Base-by-base conservation (phyloP, 2,329 filamentous ascomycete genomes). In the Byssochlamys sp. region DNA sequence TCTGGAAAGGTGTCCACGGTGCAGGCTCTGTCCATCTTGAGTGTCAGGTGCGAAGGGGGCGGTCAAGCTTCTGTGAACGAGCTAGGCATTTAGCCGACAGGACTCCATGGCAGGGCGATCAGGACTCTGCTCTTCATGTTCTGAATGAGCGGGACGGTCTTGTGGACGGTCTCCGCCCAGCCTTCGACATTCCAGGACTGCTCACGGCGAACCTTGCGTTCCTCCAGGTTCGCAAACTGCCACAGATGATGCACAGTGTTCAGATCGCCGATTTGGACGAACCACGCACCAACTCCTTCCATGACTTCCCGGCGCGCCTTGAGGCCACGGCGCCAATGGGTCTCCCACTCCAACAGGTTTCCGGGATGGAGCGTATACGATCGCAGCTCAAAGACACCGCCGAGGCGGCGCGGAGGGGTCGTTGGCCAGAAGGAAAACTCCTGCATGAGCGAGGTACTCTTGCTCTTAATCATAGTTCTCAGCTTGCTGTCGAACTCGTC, bases 361-460 rank as follows among this genome's bases (percentile, higher is more conserved):
- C 94, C 94, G 0, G 94, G 94, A 71, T 96, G 90, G 25, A 99
- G 82, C 4, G 91, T 96, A 78, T 99, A 99, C 1, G 94, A 96
- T 55, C 94, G 89, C 33, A 99, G 82, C 78, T 99, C 94, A 71
- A 99, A 99, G 49, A 99, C 76, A 52, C 94, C 94, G 57, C 94
- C 94, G 0, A 99, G 84, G 67, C 90, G 81, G 59, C 94, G 90
- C 0, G 94, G 94, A 4, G 91, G 83, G 0, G 90, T 92, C 2
- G 94, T 99, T 1, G 94, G 94, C 94, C 94, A 99, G 82, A 99
- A 99, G 35, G 91, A 96, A 77, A 99, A 99, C 75, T 99, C 94
- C 74, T 99, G 94, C 94, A 99, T 99, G 55, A 99, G 82, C 0
- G 91, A 96, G 3, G 87, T 88, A 65, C 86, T 85, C 79, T 96